These are phyloP conservation scores for Limonium bicolor DNA, from an alignment of 148 eudicot genomes.

Conservation along the genomic window DNA sequence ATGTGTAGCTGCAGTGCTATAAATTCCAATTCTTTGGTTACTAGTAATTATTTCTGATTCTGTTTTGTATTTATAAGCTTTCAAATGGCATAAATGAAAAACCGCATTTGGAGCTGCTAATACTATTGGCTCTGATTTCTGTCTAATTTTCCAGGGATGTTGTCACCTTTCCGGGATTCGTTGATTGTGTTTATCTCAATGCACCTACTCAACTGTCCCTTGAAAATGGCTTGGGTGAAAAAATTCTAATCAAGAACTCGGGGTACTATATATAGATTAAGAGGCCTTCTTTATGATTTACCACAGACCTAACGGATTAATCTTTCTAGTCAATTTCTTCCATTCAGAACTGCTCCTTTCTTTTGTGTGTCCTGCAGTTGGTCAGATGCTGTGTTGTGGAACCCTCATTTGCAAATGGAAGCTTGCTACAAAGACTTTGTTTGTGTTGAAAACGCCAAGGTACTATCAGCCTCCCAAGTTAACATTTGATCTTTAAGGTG, in stretches of 20 bases:
- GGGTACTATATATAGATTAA: conserved; percentile 34
- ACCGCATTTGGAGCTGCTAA: too few relatives aligned
- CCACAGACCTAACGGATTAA: too few relatives aligned
- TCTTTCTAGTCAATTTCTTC: background rate
- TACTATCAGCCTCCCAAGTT: conserved; percentile 6
- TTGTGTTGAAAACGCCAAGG: conserved; percentile 97
- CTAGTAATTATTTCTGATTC: too few relatives aligned
- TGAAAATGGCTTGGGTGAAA: conserved; percentile 84
- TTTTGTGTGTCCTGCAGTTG: conserved; percentile 69
- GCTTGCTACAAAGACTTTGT: conserved; percentile 90
- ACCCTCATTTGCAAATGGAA: conserved; percentile 84
- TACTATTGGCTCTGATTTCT: too few relatives aligned
- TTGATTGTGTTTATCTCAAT: conserved; percentile 78
- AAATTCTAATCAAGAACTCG: conserved; percentile 51
- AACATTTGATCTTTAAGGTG: background rate
- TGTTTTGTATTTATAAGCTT: too few relatives aligned
- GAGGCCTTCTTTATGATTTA: background rate
- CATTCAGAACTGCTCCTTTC: background rate
- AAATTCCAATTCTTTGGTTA: too few relatives aligned
- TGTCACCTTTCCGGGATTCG: conserved; percentile 91
- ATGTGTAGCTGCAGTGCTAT: too few relatives aligned
- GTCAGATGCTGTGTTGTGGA: conserved; percentile 94
- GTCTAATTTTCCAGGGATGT: conserved; percentile 69
- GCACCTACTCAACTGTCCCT: conserved; percentile 58
- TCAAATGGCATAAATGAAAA: too few relatives aligned